Evolutionary conservation across 805 yeast genomes (phyloP).

Genomic region (Candida bentonensis): DNA sequence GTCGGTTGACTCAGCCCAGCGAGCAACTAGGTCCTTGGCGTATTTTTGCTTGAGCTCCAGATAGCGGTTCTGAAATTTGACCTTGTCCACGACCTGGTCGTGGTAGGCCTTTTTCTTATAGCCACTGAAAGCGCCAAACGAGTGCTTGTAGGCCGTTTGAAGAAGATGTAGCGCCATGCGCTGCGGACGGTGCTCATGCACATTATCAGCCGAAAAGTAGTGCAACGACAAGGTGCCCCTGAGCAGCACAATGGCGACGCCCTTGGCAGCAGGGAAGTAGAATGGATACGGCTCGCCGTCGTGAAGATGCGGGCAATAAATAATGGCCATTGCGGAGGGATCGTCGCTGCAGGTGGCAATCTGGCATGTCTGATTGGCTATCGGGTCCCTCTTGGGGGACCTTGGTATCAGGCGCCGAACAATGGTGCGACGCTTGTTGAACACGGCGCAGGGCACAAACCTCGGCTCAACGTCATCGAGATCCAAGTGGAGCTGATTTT

Average conservation of each 20-base stretch:
- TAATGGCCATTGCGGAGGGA: slow-evolving; percentile 30
- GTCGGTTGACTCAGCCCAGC: slow-evolving; percentile 90
- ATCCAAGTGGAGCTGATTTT: slow-evolving; percentile 15
- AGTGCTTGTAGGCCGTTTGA: slow-evolving; percentile 71
- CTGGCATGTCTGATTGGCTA: slow-evolving; percentile 78
- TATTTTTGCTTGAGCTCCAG: slow-evolving; percentile 69
- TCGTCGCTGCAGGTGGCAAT: slow-evolving; percentile 24
- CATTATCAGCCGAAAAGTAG: slow-evolving; percentile 45
- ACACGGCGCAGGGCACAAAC: neutral
- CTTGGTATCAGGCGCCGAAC: slow-evolving; percentile 87
- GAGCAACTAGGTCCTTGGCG: slow-evolving; percentile 56
- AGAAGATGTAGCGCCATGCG: slow-evolving; percentile 72
- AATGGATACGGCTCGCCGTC: slow-evolving; percentile 56
- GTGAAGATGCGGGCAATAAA: slow-evolving; percentile 66
- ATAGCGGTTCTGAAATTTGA: slow-evolving; percentile 70
- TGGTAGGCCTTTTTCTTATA: slow-evolving; percentile 81
- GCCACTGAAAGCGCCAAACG: slow-evolving; percentile 70
- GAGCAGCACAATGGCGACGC: slow-evolving; percentile 55
- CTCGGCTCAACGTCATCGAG: neutral
- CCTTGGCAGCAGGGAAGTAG: slow-evolving; percentile 75
- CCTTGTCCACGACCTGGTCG: slow-evolving; percentile 72
- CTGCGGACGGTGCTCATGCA: slow-evolving; percentile 40
- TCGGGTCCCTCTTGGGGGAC: slow-evolving; percentile 72
- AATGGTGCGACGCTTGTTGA: slow-evolving; percentile 22
- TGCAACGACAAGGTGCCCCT: slow-evolving; percentile 45